Conservation (phyloP, 225 moss, liverwort and hornwort genomes). For the Antitrichia curtipendula region DNA sequence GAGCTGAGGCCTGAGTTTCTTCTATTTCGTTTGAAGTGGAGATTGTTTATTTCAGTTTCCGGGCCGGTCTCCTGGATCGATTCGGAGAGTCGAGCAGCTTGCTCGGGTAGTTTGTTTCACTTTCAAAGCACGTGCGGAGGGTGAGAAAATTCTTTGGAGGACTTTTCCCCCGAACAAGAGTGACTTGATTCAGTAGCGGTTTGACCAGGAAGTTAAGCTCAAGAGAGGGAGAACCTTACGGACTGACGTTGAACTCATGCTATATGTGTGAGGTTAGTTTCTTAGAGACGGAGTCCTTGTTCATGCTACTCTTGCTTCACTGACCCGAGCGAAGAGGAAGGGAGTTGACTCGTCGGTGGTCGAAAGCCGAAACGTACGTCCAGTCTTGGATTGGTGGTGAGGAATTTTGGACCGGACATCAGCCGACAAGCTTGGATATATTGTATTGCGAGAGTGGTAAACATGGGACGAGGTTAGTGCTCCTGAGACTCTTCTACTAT, state of each 20-base stretch:
- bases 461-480: slow-evolving; percentile 25
- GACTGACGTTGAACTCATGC: background rate
- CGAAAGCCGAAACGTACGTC: background rate
- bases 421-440: background rate
- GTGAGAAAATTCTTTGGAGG: background rate
- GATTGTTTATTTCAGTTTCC: background rate
- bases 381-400: background rate
- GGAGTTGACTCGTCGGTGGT: background rate
- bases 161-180: background rate
- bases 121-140: background rate
- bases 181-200: background rate
- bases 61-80: background rate
- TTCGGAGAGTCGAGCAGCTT: background rate
- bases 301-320: background rate
- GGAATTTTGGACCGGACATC: background rate
- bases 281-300: background rate
- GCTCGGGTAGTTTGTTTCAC: background rate
- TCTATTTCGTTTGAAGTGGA: background rate
- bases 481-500: background rate
- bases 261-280: background rate
- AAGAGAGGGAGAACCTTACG: background rate
- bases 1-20: background rate
- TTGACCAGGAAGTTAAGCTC: background rate
- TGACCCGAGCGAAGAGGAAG: background rate
- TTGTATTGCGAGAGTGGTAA: background rate